A percentile compares a stretch with the other conserved stretches of the same genome.
Conservation (phyloP, 78 protist genomes). For the Dictyostelium brefeldianum region DNA sequence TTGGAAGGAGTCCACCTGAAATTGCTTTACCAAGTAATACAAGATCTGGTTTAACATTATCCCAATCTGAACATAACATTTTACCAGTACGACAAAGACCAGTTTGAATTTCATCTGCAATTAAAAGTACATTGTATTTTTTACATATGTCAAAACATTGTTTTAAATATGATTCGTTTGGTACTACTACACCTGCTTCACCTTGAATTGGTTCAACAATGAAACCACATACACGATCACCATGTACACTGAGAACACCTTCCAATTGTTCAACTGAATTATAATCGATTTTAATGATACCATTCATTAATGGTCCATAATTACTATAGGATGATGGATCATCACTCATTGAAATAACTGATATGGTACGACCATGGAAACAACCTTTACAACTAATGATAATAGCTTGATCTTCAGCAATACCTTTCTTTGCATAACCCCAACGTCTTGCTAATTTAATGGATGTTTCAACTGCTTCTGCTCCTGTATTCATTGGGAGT, state of each 20-base stretch:
- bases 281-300: conserved; percentile 84
- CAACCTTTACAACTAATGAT: conserved; percentile 84
- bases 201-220: conserved; percentile 99
- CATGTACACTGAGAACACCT: conserved; percentile 75
- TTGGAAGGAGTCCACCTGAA: conserved; percentile 96
- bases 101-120: conserved; percentile 99
- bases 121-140: conserved; percentile 94
- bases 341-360: conserved; percentile 90
- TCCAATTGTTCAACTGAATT: conserved; percentile 90
- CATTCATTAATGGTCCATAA: conserved; percentile 92
- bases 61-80: conserved; percentile 82
- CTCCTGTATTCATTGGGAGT: conserved; percentile 99
- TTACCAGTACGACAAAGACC: conserved; percentile 95
- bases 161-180: conserved; percentile 92
- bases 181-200: conserved; percentile 96
- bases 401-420: conserved; percentile 92
- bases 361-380: conserved; percentile 98
- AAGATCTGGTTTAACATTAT: conserved; percentile 92
- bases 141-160: conserved; percentile 90
- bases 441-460: conserved; percentile 97
- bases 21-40: conserved; percentile 97
- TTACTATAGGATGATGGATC: conserved; percentile 90
- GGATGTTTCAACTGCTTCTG: conserved; percentile 98
- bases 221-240: conserved; percentile 86
- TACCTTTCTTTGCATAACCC: conserved; percentile 93